These are phyloP conservation scores for Aspergillus sp. DNA, from an alignment of 2,329 filamentous ascomycete genomes.

Conservation along the genomic window DNA sequence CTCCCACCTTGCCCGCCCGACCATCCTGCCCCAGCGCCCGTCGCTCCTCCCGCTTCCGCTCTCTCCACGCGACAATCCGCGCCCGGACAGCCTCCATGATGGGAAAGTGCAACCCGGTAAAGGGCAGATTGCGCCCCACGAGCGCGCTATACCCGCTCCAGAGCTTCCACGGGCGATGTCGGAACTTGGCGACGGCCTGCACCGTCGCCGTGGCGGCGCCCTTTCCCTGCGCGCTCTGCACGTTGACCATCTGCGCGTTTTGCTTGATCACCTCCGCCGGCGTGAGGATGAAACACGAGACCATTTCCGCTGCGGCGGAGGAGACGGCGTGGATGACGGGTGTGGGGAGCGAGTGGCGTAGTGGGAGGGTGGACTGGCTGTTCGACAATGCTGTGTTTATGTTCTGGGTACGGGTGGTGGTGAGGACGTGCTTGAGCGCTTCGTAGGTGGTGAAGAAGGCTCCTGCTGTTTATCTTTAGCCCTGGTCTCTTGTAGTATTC, in stretches of 20 bases:
- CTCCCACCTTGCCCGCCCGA: neutral
- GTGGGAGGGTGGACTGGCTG: slow-evolving; percentile 10
- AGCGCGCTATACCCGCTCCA: slow-evolving; percentile 78
- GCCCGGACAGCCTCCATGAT: slow-evolving; percentile 72
- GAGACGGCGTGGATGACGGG: slow-evolving; percentile 71
- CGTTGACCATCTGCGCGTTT: slow-evolving; percentile 77
- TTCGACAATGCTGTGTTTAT: neutral
- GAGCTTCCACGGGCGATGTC: slow-evolving; percentile 53
- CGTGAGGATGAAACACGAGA: slow-evolving; percentile 81
- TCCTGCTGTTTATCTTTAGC: slow-evolving; percentile 55
- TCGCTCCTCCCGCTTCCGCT: slow-evolving; percentile 27
- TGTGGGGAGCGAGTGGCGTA: slow-evolving; percentile 55
- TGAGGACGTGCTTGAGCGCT: slow-evolving; percentile 65
- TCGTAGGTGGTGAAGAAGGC: slow-evolving; percentile 92
- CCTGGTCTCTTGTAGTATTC: no score
- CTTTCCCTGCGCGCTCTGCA: neutral
- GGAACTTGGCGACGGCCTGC: slow-evolving; percentile 58
- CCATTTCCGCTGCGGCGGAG: slow-evolving; percentile 75
- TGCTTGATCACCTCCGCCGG: slow-evolving; percentile 91
- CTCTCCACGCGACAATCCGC: slow-evolving; percentile 48
- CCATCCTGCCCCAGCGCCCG: slow-evolving; percentile 30
- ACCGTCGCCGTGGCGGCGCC: slow-evolving; percentile 23
- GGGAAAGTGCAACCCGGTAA: slow-evolving; percentile 85
- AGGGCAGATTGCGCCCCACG: slow-evolving; percentile 78
- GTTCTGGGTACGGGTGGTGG: slow-evolving; percentile 44